Percentiles rank a stretch among this genome's conserved stretches.
phyloP scores from a whole-genome alignment of 345 rosid genomes.

The Brassica rapa region DNA sequence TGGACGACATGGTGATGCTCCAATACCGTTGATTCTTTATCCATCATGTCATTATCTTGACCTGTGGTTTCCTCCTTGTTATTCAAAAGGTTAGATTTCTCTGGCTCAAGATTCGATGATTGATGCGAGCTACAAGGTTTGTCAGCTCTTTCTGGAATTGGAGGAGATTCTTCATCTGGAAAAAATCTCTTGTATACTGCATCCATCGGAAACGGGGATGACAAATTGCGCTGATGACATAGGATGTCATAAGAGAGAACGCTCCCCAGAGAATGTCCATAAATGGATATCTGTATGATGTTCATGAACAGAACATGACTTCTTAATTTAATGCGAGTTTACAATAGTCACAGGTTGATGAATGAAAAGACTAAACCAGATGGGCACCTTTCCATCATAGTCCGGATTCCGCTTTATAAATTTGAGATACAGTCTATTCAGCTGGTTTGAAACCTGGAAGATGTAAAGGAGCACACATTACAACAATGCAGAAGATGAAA shows the following conservation, averaged over 20 bases:
- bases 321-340: not conserved
- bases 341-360: conserved; percentile 30
- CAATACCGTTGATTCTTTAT: conserved; percentile 31
- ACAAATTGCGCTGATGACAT: conserved; percentile 88
- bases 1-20: conserved; percentile 32
- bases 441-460: conserved; percentile 85
- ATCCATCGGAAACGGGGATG: conserved; percentile 85
- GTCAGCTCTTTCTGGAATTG: conserved; percentile 23
- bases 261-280: conserved; percentile 98
- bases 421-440: conserved; percentile 73
- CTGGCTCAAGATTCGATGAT: conserved; percentile 42
- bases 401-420: conserved; percentile 88
- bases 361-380: conserved; percentile 27
- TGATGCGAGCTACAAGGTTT: conserved; percentile 40
- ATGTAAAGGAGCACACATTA: not conserved
- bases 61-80: conserved; percentile 35
- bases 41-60: conserved; percentile 39
- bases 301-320: conserved; percentile 17
- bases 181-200: conserved; percentile 57
- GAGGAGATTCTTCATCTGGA: conserved; percentile 44
- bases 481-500: not conserved
- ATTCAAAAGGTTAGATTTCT: conserved; percentile 32
- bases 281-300: conserved; percentile 72
- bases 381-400: conserved; percentile 89
- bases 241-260: conserved; percentile 96